Evolutionary conservation across 257 asterid species (phyloP).

Genomic region (Coffea canephora): DNA sequence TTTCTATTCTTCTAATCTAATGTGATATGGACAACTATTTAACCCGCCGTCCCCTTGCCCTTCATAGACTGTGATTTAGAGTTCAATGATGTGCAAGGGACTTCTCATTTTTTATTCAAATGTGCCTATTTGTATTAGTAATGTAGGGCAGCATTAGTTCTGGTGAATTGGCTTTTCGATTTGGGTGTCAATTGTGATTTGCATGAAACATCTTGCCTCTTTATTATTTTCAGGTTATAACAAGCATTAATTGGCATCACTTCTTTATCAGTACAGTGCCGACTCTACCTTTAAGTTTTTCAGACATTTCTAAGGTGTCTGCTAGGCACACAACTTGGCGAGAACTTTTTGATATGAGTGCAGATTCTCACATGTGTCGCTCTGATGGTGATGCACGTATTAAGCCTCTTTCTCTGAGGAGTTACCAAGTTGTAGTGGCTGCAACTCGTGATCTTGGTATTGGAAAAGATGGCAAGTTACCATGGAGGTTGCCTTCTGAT

Average conservation of each 20-base stretch:
- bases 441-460: conserved; percentile 82
- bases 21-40: not conserved
- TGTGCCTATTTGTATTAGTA: not conserved
- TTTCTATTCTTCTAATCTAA: not conserved
- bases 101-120: not conserved
- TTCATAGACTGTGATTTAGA: not conserved
- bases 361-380: conserved; percentile 19
- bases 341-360: conserved; percentile 39
- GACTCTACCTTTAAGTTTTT: conserved; percentile 16
- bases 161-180: not conserved
- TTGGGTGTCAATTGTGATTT: not conserved
- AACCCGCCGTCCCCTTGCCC: too few relatives aligned
- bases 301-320: conserved; percentile 19
- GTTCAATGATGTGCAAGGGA: not conserved
- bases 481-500: conserved; percentile 81
- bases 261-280: conserved; percentile 22
- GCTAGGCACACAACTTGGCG: conserved; percentile 20
- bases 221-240: conserved; percentile 40
- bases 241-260: conserved; percentile 21
- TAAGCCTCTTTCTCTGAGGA: conserved; percentile 32
- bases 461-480: conserved; percentile 71
- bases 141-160: not conserved
- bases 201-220: conserved; percentile 13
- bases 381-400: conserved; percentile 20
- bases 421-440: conserved; percentile 80